Base-by-base conservation (phyloP, 192 early-diverging fungal species). In the Spinellus fusiger region DNA sequence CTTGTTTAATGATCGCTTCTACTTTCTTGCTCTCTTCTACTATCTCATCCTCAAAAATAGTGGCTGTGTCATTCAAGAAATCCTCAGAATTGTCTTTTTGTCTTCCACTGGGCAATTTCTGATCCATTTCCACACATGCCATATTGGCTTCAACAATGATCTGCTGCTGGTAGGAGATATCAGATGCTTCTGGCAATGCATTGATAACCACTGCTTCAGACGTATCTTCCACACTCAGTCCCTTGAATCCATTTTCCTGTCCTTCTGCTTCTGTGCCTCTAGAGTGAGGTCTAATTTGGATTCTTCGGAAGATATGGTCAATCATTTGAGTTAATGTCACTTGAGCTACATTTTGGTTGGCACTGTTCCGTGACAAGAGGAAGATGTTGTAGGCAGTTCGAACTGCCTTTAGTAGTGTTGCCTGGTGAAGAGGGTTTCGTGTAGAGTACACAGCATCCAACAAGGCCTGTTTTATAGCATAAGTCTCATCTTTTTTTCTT, bases 251-350 rank as follows among this genome's bases (percentile, higher is more conserved):
- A n/a, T 23, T 31, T 25, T 50, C 16, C 28, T 49, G 15, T 1
- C 56, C 13, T 50, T 59, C 20, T n/a, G 15, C 49, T 3, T 26
- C 28, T 3, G 25, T 47, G 4, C 28, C 10, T 7, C 40, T 56
- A 20, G 33, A 31, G 29, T 37, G 51, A 15, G 56, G 62, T 27
- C 63, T 49, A 25, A 33, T 54, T 20, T 75, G 71, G 26, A 89
- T 84, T n/a, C 92, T 83, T 22, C 84, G 74, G 73, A 95, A 88
- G 13, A 95, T 81, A 47, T 86, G 74, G 46, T 87, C 80, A 16
- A 95, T 86, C 87, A 95, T 95, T 71, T 97, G 94, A 0, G 88
- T 87, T 50, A 97, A 62, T 1, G 92, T 89, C 3, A 85, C 90
- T 66, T 95, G 92, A 0, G 93, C 92, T 27, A 97, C 77, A 26